phyloP scores from a whole-genome alignment of 305 asterid genomes.

The Caryopteris hybrid region DNA sequence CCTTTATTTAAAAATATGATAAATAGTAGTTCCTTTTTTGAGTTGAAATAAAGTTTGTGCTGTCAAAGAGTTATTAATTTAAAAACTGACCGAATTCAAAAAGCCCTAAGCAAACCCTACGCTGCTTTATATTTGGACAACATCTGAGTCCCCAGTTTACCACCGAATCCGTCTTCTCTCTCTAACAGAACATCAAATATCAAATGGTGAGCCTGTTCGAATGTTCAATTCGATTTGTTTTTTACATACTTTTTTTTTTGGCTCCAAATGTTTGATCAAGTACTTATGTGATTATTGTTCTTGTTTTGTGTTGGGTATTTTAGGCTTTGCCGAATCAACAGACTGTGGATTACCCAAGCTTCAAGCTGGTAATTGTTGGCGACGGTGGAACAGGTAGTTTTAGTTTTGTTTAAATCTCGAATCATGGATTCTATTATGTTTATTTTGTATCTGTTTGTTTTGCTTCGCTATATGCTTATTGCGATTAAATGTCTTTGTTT shows the following conservation, averaged over 20 bases:
- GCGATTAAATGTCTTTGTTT: background rate
- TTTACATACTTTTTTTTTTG: background rate
- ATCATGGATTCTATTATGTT: background rate
- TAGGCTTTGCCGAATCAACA: conserved; percentile 71
- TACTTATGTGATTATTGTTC: background rate
- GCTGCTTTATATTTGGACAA: no score
- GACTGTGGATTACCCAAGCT: conserved; percentile 70
- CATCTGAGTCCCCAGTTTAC: no score
- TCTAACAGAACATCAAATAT: background rate
- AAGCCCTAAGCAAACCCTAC: no score
- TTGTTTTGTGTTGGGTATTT: background rate
- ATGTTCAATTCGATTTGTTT: background rate
- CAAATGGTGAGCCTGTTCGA: conserved; percentile 25
- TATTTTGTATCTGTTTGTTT: background rate
- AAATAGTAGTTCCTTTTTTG: no score
- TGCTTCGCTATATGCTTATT: background rate
- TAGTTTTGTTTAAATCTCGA: background rate
- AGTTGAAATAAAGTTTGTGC: no score
- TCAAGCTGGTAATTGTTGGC: conserved; percentile 74
- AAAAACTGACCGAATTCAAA: no score
- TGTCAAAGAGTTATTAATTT: no score
- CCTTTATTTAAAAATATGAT: no score
- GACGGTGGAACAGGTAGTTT: conserved; percentile 70
- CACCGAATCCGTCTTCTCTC: no score
- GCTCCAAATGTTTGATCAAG: background rate